Evolutionary conservation across 768 basidiomycete species (phyloP), one percentile per base, ranked within the genome.

Genomic region (Lactarius tabidus): DNA sequence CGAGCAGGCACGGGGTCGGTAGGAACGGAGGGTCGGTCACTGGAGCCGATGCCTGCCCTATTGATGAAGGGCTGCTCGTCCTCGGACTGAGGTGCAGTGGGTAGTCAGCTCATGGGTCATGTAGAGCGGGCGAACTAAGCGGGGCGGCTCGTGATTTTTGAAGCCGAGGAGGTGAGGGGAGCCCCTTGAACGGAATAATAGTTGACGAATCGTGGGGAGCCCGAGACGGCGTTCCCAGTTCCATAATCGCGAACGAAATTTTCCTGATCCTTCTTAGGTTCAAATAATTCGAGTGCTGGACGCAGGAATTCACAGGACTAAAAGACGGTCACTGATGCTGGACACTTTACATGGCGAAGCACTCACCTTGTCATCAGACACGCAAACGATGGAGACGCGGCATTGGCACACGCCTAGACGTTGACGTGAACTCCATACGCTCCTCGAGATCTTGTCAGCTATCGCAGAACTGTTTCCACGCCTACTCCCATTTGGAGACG

Each of bases 401-500:
- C 89, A 74, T 99, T 99, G 0, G 97, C 95, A 74, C 93, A 98
- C 9, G 86, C 85, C 96, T 96, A 99, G 76, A 97, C 82, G 70
- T 91, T 92, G 73, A 95, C 93, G 90, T 87, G 74, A 96, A 93
- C 65, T 95, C 93, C 72, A 95, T 77, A n/a, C 97, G 84, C 64
- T 95, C 89, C 72, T 99, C 97, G 57, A 97, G 77, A 77, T 99
- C 97, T 76, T 99, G 97, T 67, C 93, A 93, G 52, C 84, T 85
- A 75, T 99, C 97, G 72, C 93, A 95, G 77, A 97, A 98, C 3
- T 79, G 79, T 76, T 92, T 95, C 97, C 97, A 99, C 65, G 91
- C 89, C 67, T 83, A 80, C 73, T 97, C 95, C 97, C 96, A 98
- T 71, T 90, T 89, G 57, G 78, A 81, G 26, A 84, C 81, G 17